Percentiles rank a stretch among this genome's conserved stretches.
phyloP scores from a whole-genome alignment of 495 filamentous ascomycete species.

The Letharia columbiana region DNA sequence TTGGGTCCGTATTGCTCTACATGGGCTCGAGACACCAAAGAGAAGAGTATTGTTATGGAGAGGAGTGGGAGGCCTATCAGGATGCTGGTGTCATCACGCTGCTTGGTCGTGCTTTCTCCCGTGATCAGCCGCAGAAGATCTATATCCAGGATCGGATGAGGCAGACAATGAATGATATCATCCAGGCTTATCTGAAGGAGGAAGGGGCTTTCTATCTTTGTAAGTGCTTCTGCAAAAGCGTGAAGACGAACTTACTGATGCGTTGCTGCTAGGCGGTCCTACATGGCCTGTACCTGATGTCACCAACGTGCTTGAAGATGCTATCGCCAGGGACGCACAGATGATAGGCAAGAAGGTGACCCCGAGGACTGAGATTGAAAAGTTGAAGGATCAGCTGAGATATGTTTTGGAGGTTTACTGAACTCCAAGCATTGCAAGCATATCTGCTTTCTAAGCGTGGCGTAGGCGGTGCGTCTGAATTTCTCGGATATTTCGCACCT shows the following conservation, averaged over 20 bases:
- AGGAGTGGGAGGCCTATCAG: conserved; percentile 98
- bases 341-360: conserved; percentile 68
- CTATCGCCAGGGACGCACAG: conserved; percentile 71
- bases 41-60: conserved; percentile 97
- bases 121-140: conserved; percentile 96
- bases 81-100: conserved; percentile 92
- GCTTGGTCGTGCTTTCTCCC: conserved; percentile 87
- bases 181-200: conserved; percentile 79
- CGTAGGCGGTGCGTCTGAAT: not conserved
- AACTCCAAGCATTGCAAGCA: conserved; percentile 1
- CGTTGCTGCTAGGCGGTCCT: conserved; percentile 46
- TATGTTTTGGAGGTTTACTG: conserved; percentile 96
- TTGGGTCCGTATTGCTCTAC: conserved; percentile 88
- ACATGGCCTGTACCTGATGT: conserved; percentile 99
- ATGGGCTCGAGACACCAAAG: conserved; percentile 94
- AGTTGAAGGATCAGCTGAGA: conserved; percentile 83
- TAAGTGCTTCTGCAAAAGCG: conserved; percentile 11
- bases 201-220: conserved; percentile 94
- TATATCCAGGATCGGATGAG: conserved; percentile 99
- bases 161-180: conserved; percentile 73
- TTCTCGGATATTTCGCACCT: not conserved
- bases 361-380: conserved; percentile 86
- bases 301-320: conserved; percentile 85
- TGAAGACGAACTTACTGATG: not conserved
- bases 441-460: not conserved